phyloP scores from a whole-genome alignment of 805 yeast genomes.

The Kuraishia capsulata region DNA sequence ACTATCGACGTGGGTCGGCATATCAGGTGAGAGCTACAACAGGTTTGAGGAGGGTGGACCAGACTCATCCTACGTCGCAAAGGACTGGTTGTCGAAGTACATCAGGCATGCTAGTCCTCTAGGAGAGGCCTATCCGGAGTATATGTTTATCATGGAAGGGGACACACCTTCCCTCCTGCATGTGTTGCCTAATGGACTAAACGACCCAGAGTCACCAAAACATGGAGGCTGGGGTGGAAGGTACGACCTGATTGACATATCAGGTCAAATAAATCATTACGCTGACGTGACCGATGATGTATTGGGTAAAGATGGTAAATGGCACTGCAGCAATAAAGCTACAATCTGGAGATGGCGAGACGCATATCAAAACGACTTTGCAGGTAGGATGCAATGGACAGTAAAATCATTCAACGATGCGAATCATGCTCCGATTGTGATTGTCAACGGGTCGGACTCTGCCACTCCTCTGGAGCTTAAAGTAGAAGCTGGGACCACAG shows the following conservation, averaged over 20 bases:
- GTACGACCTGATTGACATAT: not conserved
- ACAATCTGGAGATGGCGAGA: slow-evolving; percentile 26
- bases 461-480: slow-evolving; percentile 2
- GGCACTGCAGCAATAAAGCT: slow-evolving; percentile 15
- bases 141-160: slow-evolving; percentile 20
- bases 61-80: not conserved
- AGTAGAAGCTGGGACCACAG: slow-evolving; percentile 7
- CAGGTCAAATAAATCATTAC: slow-evolving; percentile 8
- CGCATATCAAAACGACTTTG: slow-evolving; percentile 21
- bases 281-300: slow-evolving; percentile 11
- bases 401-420: slow-evolving; percentile 15
- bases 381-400: slow-evolving; percentile 23
- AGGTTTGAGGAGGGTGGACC: slow-evolving; percentile 8
- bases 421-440: slow-evolving; percentile 16
- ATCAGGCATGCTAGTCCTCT: slow-evolving; percentile 11
- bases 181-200: slow-evolving; percentile 22
- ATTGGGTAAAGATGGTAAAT: slow-evolving; percentile 10
- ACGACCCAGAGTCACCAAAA: slow-evolving; percentile 17
- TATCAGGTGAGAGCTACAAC: slow-evolving; percentile 17
- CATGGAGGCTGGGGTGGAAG: slow-evolving; percentile 13
- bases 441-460: slow-evolving; percentile 12
- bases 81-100: not conserved
- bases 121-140: slow-evolving; percentile 17
- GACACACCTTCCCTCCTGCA: slow-evolving; percentile 20
- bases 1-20: slow-evolving; percentile 20